These are phyloP conservation scores for Termitomyces heimii DNA, from an alignment of 768 basidiomycete genomes.

Conservation along the genomic window DNA sequence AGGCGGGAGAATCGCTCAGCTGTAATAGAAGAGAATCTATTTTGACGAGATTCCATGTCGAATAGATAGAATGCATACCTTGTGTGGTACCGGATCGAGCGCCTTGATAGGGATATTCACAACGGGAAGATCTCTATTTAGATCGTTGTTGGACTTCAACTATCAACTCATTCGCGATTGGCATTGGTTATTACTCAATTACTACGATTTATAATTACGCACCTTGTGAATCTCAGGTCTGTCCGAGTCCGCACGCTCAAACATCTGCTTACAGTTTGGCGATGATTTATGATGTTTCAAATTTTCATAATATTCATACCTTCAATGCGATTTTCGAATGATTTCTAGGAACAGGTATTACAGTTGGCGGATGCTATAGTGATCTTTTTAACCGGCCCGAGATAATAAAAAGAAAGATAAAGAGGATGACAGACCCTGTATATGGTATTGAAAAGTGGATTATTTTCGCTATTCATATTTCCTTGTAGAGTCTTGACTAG, in stretches of 20 bases:
- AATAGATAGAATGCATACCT: background rate
- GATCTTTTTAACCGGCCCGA: background rate
- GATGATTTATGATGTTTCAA: background rate
- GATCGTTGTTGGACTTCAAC: no score
- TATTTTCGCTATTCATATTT: background rate
- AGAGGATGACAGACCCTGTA: background rate
- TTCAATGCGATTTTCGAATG: background rate
- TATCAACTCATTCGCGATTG: background rate
- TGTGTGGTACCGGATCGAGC: background rate
- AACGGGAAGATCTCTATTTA: background rate
- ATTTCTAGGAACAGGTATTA: background rate
- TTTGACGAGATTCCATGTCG: accelerated
- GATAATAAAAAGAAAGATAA: background rate
- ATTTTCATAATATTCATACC: background rate
- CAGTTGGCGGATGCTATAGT: background rate
- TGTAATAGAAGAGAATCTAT: background rate
- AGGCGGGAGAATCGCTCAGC: background rate
- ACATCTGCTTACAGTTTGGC: background rate
- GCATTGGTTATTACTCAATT: background rate
- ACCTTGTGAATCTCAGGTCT: background rate
- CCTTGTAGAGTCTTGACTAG: background rate
- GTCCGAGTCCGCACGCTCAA: background rate
- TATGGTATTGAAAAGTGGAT: background rate
- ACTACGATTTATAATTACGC: no score
- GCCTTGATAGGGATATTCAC: background rate